Evolutionary conservation across 2,329 filamentous ascomycete species (phyloP).

Genomic region (Aspergillus sp.): DNA sequence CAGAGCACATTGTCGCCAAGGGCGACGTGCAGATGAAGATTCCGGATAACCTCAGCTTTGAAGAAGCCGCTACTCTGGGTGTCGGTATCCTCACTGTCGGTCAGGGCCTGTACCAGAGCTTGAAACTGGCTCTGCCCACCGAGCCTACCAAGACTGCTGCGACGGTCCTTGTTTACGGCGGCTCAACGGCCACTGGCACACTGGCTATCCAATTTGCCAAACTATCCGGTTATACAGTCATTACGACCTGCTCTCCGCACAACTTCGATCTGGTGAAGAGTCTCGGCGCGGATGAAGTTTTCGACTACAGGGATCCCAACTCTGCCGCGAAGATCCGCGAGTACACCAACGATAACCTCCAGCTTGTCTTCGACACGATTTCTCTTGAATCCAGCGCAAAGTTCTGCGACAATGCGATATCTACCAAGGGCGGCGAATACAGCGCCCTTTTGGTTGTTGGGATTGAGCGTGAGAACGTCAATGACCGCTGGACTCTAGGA

Average conservation of each 20-base stretch:
- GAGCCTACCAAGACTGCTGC: neutral
- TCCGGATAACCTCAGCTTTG: neutral
- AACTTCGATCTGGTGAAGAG: conserved; percentile 11
- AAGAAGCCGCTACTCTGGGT: neutral
- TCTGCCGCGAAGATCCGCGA: conserved; percentile 26
- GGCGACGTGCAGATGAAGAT: neutral
- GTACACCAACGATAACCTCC: neutral
- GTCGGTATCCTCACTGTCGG: neutral
- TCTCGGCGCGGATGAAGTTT: conserved; percentile 12
- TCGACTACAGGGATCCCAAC: conserved; percentile 14
- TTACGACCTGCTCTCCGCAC: conserved; percentile 12
- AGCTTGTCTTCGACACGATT: neutral
- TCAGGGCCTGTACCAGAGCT: neutral
- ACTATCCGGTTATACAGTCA: conserved; percentile 8
- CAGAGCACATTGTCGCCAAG: conserved; percentile 4
- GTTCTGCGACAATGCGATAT: neutral
- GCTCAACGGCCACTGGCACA: conserved; percentile 9
- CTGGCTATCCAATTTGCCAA: conserved; percentile 14
- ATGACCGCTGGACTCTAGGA: neutral
- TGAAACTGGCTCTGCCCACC: neutral
- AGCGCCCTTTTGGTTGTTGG: neutral
- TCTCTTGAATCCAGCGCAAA: neutral
- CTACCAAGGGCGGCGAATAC: neutral
- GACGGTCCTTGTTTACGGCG: conserved; percentile 10
- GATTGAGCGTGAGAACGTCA: neutral